Percentiles rank a stretch among this genome's conserved stretches.
Conservation (phyloP, 495 filamentous ascomycete genomes). For the Oidiodendron maius region DNA sequence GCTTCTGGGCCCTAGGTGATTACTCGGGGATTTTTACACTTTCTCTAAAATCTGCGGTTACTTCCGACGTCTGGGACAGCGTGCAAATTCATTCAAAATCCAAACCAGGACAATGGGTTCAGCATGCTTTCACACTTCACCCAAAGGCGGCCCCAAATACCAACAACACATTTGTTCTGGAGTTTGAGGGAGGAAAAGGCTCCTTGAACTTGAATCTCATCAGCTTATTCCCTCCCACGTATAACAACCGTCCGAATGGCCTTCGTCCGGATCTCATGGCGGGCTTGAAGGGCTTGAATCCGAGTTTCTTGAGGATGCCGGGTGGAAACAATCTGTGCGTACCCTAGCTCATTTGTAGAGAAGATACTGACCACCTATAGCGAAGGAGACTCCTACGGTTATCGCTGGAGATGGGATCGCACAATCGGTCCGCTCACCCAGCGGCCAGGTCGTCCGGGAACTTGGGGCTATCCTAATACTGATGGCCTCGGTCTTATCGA, state of each 20-base stretch:
- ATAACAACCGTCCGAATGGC: conserved; percentile 42
- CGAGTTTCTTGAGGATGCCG: conserved; percentile 46
- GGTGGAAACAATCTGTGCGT: conserved; percentile 44
- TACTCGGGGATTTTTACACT: conserved; percentile 24
- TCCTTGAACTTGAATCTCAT: conserved; percentile 45
- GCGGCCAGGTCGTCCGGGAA: conserved; percentile 40
- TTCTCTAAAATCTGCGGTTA: conserved; percentile 28
- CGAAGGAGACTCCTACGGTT: conserved; percentile 31
- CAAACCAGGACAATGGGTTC: conserved; percentile 23
- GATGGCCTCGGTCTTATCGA: conserved; percentile 39
- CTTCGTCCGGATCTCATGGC: conserved; percentile 42
- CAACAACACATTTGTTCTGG: conserved; percentile 46
- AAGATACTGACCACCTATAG: conserved; percentile 7
- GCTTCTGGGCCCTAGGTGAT: conserved; percentile 41
- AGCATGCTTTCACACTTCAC: conserved; percentile 31
- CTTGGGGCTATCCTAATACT: conserved; percentile 49
- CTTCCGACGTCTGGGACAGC: conserved; percentile 29
- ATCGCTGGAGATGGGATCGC: conserved; percentile 49
- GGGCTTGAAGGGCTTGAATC: conserved; percentile 35
- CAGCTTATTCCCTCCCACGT: conserved; percentile 50
- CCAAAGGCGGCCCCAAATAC: conserved; percentile 28
- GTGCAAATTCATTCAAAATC: conserved; percentile 31
- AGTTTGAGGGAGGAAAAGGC: conserved; percentile 35
- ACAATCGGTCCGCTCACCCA: conserved; percentile 48
- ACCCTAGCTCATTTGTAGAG: neutral